phyloP scores from a whole-genome alignment of 805 yeast genomes.

The Kodamaea laetipori region DNA sequence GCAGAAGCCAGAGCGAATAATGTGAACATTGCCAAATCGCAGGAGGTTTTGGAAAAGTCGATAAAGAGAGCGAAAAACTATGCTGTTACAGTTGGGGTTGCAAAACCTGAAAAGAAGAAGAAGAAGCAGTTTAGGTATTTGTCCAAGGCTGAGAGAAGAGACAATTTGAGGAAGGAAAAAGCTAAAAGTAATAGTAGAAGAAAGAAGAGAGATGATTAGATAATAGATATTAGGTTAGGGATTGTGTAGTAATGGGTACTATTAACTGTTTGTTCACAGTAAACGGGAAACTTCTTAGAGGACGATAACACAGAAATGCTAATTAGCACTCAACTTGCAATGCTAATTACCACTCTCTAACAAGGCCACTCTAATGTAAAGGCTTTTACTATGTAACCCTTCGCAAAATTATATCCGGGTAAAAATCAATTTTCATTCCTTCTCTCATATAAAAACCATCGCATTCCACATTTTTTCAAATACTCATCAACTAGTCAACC shows the following conservation, averaged over 20 bases:
- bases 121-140: constrained; percentile 88
- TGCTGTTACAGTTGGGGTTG: constrained; percentile 63
- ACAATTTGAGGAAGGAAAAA: constrained; percentile 40
- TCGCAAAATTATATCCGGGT: constrained; percentile 7
- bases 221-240: too few species aligned
- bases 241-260: too few species aligned
- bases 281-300: too few species aligned
- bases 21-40: constrained; percentile 70
- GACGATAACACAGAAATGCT: too few species aligned
- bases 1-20: constrained; percentile 61
- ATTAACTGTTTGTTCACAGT: too few species aligned
- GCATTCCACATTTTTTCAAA: neutral
- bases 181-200: constrained; percentile 19
- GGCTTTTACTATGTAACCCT: too few species aligned
- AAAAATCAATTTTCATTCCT: neutral
- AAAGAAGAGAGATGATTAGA: constrained; percentile 2
- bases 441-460: constrained; percentile 6
- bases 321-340: too few species aligned
- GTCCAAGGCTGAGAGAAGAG: constrained; percentile 75
- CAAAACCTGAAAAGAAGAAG: constrained; percentile 42
- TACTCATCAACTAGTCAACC: constrained; percentile 4
- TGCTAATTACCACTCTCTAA: too few species aligned
- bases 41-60: constrained; percentile 70
- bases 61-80: constrained; percentile 80
- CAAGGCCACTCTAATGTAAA: too few species aligned